These are phyloP conservation scores for Boletus pseudopeckii DNA, from an alignment of 768 basidiomycete genomes.

Conservation along the genomic window DNA sequence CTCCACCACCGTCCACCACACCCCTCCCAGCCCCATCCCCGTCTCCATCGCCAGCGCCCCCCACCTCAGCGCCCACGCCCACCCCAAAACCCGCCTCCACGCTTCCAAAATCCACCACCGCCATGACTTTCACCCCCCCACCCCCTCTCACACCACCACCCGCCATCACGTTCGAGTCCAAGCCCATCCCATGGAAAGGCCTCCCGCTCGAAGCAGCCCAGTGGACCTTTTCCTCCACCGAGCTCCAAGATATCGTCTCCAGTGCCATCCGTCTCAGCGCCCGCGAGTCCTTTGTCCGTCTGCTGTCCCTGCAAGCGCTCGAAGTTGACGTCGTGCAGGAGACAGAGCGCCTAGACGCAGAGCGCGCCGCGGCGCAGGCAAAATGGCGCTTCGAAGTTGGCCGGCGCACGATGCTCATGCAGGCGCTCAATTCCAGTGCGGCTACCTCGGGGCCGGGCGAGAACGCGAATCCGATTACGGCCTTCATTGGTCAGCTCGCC, in stretches of 20 bases:
- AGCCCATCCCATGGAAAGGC: constrained; percentile 61
- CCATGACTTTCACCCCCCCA: constrained; percentile 26
- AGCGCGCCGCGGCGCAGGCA: constrained; percentile 55
- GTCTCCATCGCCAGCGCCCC: neutral
- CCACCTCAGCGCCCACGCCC: neutral
- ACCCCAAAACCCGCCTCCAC: neutral
- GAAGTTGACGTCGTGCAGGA: constrained; percentile 60
- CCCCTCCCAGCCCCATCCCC: neutral
- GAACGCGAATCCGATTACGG: constrained; percentile 36
- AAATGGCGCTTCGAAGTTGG: constrained; percentile 67
- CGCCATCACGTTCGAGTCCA: constrained; percentile 52
- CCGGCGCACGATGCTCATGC: constrained; percentile 65
- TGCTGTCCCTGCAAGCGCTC: constrained; percentile 60
- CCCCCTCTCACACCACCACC: constrained; percentile 46
- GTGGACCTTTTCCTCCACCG: constrained; percentile 50
- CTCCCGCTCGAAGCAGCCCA: constrained; percentile 68
- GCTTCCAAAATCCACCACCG: neutral
- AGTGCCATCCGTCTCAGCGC: constrained; percentile 68
- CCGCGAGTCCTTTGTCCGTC: constrained; percentile 65
- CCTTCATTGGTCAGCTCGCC: constrained; percentile 55
- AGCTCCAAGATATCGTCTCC: constrained; percentile 69
- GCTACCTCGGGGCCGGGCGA: constrained; percentile 27
- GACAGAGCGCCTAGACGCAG: constrained; percentile 49
- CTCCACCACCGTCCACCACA: neutral
- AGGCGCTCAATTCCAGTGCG: constrained; percentile 59